Evolutionary conservation across 148 eudicot genomes (phyloP), one percentile per base, ranked within the genome.

Genomic region (Cornus florida): DNA sequence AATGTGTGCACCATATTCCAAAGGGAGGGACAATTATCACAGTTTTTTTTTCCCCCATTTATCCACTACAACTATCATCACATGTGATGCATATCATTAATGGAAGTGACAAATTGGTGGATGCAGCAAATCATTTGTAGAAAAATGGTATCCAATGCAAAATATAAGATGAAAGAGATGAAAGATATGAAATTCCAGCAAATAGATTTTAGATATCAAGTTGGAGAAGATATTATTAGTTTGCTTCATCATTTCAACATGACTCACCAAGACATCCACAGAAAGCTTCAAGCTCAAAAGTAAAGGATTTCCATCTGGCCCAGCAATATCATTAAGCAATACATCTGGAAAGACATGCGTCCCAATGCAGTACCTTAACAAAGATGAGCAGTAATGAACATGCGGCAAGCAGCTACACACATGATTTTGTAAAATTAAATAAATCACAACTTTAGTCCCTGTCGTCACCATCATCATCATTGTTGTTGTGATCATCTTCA

Each of bases 301-400:
- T 89, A 95, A 87, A 77, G 91, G 72, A 86, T 87, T 92, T 71
- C 90, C 96, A 64, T 93, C 94, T 76, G 97, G 94, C 59, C 98
- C 98, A 86, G 98, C 92, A 86, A 93, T 90, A 57, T 95, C 98
- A 87, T 95, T 95, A 53, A 95, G 97, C 91, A 93, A 86, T 70
- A 95, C 98, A 82, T 92, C 93, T 67, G 97, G 97, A 71, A 93
- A 95, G 79, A 88, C 65, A 66, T 89, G 87, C 38, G 91, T 79
- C 68, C 98, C 98, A 75, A 87, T 38, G 71, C 84, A 86, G 77
- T 86, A 88, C 98, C 98, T 95, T 73, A 69, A 77, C 75, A 72
- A 14, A 80, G 73, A 77, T 57, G 16, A 75, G 62, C 24, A 53
- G 35, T 57, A 50, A 73, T 33, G 5, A 73, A 53, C 62, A 72